Evolutionary conservation across 176 grass and related monocot genomes (phyloP), one percentile per base, ranked within the genome.

Genomic region (Eleusine coracana): DNA sequence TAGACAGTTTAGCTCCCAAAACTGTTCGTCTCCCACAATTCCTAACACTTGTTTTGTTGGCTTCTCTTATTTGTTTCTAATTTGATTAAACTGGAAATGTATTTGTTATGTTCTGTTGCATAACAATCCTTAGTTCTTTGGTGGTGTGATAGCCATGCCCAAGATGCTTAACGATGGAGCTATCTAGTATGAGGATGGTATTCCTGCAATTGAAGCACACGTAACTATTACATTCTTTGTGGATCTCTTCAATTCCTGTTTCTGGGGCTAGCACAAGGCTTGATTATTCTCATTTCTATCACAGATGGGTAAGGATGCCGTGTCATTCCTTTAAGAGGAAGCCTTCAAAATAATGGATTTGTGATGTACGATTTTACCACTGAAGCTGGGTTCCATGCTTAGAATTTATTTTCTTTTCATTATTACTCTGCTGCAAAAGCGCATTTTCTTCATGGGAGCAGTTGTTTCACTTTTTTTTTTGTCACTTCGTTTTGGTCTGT

Each of bases 71-170:
- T 44, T 7, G 42, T 44, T 44, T 7, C 42, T 44, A 44, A 44
- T 44, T 44, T 44, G 42, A 44, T 44, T 44, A 7, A 44, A 44
- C 42, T 44, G 1, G 6, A 44, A 44, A 44, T 44, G 42, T 7
- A 44, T 44, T 44, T 44, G 42, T 44, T 44, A 7, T 44, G n/a
- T n/a, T n/a, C n/a, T n/a, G n/a, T n/a, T 99, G 61, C 97, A 94
- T 50, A 96, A 99, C 77, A 99, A 99, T 72, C 97, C 97, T 20
- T 99, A 99, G 80, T 99, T 99, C 69, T 89, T 91, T 83, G 97
- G 97, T 55, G 97, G 97, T 83, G 97, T 91, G 80, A 99, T 99
- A 88, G 97, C 97, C 86, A 99, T 99, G 97, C 97, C 97, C 27
- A 92, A 99, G 88, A 99, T 99, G 97, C 97, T 99, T 89, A 99